Percentiles rank a stretch among this genome's conserved stretches.
These are phyloP conservation scores for Eucalyptus regnans DNA, from an alignment of 345 rosid species.

Conservation along the genomic window DNA sequence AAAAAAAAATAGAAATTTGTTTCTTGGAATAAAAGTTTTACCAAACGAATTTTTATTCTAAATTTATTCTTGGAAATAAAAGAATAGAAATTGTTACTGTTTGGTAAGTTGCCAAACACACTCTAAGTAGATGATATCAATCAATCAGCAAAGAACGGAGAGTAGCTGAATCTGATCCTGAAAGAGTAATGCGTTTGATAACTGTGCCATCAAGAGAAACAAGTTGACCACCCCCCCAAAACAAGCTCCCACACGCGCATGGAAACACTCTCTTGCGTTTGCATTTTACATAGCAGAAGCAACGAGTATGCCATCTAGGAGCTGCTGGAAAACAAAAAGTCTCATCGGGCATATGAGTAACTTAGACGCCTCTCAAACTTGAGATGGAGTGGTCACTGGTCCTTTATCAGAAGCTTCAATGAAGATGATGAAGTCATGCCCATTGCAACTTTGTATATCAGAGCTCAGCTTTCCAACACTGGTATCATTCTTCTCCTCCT, in stretches of 20 bases:
- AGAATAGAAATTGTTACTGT: rapidly evolving
- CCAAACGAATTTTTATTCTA: rapidly evolving
- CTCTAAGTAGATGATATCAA: too few species aligned
- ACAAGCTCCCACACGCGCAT: background rate
- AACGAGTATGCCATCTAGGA: background rate
- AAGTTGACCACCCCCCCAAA: background rate
- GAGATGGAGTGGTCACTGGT: background rate
- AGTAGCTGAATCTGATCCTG: background rate
- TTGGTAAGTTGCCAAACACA: too few species aligned
- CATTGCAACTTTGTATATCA: background rate
- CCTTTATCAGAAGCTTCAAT: background rate
- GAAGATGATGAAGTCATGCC: background rate
- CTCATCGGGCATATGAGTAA: background rate
- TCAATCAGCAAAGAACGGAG: background rate
- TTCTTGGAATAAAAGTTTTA: rapidly evolving
- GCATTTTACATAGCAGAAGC: background rate
- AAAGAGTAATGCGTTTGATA: background rate
- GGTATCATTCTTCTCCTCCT: background rate
- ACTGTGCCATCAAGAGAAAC: background rate
- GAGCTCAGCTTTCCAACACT: background rate
- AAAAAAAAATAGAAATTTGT: too few species aligned
- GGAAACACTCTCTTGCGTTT: background rate
- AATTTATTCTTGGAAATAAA: rapidly evolving
- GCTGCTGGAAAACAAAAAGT: background rate
- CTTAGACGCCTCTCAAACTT: background rate